phyloP scores from a whole-genome alignment of 2,329 filamentous ascomycete genomes.

The Fusarium tupiense region DNA sequence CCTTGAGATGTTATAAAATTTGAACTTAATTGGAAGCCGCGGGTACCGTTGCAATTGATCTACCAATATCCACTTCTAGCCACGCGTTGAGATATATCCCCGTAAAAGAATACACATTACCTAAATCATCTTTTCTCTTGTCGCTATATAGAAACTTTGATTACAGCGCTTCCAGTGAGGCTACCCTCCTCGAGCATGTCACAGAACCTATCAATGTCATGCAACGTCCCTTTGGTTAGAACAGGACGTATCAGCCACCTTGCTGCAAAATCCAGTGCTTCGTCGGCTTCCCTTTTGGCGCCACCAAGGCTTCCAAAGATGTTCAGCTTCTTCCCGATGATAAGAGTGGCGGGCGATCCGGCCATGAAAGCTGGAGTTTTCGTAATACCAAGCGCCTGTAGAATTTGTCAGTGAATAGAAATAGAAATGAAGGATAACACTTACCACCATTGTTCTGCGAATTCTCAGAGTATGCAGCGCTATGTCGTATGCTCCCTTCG shows the following conservation, averaged over 20 bases:
- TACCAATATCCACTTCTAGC: no score
- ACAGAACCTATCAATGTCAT: neutral
- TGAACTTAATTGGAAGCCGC: no score
- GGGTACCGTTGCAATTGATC: no score
- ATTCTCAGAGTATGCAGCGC: neutral
- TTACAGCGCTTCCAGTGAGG: neutral
- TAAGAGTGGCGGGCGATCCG: neutral
- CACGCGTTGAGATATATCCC: no score
- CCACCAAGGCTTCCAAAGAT: neutral
- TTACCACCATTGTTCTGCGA: neutral
- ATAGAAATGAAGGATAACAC: fast-evolving
- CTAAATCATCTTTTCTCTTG: no score
- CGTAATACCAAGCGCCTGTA: neutral
- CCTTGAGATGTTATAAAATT: no score
- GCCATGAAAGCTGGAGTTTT: neutral
- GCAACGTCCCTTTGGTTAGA: neutral
- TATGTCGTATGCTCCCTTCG: neutral
- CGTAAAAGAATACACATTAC: no score
- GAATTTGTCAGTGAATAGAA: neutral
- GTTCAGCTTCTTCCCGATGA: neutral
- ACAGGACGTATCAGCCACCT: neutral
- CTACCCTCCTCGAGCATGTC: neutral
- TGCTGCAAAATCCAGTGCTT: neutral
- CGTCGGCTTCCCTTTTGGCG: neutral
- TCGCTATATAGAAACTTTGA: neutral